These are phyloP conservation scores for Boeremia lycopersici DNA, from an alignment of 2,329 filamentous ascomycete genomes.

Conservation along the genomic window DNA sequence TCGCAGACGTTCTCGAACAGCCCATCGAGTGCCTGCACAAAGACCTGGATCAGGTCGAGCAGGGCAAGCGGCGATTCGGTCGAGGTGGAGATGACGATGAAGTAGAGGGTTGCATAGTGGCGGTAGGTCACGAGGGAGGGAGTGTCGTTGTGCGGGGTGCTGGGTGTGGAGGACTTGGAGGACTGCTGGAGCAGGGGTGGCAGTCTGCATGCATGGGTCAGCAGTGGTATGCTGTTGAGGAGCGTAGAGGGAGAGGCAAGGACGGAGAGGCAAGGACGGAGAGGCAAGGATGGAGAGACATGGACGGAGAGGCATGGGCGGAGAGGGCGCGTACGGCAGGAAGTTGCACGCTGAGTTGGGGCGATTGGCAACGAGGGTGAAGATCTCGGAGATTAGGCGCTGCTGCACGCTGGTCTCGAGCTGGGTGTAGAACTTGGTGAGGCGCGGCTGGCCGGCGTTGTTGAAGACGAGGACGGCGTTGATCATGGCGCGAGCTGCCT, in stretches of 20 bases:
- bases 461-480: slow-evolving; percentile 99
- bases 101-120: slow-evolving; percentile 97
- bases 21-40: slow-evolving; percentile 92
- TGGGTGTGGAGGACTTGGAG: slow-evolving; percentile 50
- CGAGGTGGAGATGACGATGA: slow-evolving; percentile 96
- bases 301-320: no score
- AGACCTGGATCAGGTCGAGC: slow-evolving; percentile 96
- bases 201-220: slow-evolving; percentile 60
- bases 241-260: no score
- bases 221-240: not conserved
- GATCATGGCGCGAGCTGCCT: slow-evolving; percentile 71
- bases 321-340: slow-evolving; percentile 64
- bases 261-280: no score
- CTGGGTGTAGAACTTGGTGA: slow-evolving; percentile 99
- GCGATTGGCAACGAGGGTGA: slow-evolving; percentile 90
- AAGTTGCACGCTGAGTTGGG: slow-evolving; percentile 96
- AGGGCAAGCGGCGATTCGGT: slow-evolving; percentile 95
- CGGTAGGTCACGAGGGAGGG: slow-evolving; percentile 97
- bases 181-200: slow-evolving; percentile 65
- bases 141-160: slow-evolving; percentile 78
- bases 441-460: slow-evolving; percentile 91
- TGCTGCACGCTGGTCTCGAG: slow-evolving; percentile 97
- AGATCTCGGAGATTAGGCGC: slow-evolving; percentile 95
- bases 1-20: slow-evolving; percentile 99
- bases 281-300: no score